A percentile compares a stretch with the other conserved stretches of the same genome.
Conservation (phyloP, 2,329 filamentous ascomycete genomes). For the Penicillium aurantiogriseum region DNA sequence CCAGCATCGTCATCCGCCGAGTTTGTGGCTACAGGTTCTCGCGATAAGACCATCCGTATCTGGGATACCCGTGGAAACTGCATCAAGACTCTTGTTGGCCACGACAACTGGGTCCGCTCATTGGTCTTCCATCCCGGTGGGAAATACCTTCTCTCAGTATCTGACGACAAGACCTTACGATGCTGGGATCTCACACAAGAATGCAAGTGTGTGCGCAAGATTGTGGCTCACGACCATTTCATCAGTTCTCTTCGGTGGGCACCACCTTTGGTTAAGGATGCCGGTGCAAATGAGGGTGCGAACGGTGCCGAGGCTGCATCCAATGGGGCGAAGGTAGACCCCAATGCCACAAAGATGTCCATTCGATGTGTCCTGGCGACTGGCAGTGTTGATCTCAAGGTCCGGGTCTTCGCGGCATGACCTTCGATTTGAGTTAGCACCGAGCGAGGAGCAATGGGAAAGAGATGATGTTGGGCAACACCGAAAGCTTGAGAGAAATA, state of each 20-base stretch:
- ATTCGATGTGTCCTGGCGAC: slow-evolving; percentile 78
- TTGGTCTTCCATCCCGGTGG: slow-evolving; percentile 88
- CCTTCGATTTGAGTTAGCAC: background rate
- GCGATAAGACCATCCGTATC: slow-evolving; percentile 86
- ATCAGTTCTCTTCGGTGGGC: slow-evolving; percentile 87
- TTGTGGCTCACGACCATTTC: slow-evolving; percentile 78
- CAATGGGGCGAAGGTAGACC: slow-evolving; percentile 31
- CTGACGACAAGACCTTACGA: slow-evolving; percentile 86
- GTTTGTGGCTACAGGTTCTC: slow-evolving; percentile 82
- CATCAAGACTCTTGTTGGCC: slow-evolving; percentile 79
- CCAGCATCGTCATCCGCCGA: slow-evolving; percentile 72
- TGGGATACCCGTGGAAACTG: slow-evolving; percentile 85
- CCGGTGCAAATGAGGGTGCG: slow-evolving; percentile 12
- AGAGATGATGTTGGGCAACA: background rate
- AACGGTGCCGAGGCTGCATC: slow-evolving; percentile 18
- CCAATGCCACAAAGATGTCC: slow-evolving; percentile 53
- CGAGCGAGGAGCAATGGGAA: background rate
- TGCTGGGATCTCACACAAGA: slow-evolving; percentile 95
- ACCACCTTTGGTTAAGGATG: slow-evolving; percentile 39
- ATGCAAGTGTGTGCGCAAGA: slow-evolving; percentile 80
- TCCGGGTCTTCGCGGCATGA: slow-evolving; percentile 49
- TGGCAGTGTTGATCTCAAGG: slow-evolving; percentile 68
- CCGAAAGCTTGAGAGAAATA: background rate
- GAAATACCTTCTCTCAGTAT: slow-evolving; percentile 80
- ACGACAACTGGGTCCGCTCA: slow-evolving; percentile 91